Conservation (phyloP, 352 stramenopile genomes). For the Phytophthora melonis region DNA sequence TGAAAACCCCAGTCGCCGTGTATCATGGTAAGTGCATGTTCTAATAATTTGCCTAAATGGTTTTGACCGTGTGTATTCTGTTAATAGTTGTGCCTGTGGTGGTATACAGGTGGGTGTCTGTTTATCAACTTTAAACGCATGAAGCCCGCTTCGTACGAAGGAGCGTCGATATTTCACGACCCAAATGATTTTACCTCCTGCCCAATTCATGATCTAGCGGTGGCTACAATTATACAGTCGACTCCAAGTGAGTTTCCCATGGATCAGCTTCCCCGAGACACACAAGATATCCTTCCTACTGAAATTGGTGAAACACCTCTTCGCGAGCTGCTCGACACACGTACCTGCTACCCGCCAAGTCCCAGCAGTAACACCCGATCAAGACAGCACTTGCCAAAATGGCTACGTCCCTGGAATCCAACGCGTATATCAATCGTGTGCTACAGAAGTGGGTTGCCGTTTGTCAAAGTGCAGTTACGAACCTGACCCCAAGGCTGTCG, state of each 20-base stretch:
- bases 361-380: too few relatives aligned
- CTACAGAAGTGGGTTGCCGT: slow-evolving; percentile 4
- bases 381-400: not conserved
- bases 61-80: not conserved
- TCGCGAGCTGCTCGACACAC: not conserved
- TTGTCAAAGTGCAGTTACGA: not conserved
- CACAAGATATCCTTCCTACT: not conserved
- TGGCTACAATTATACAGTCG: slow-evolving; percentile 11
- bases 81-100: not conserved
- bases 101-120: slow-evolving; percentile 13
- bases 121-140: slow-evolving; percentile 21
- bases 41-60: not conserved
- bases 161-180: slow-evolving; percentile 15
- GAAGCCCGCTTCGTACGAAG: slow-evolving; percentile 12
- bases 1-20: slow-evolving; percentile 1
- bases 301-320: not conserved
- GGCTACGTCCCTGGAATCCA: slow-evolving; percentile 13
- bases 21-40: slow-evolving; percentile 14
- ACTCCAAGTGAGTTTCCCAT: slow-evolving; percentile 10
- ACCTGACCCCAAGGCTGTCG: not conserved
- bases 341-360: too few relatives aligned
- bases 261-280: slow-evolving; percentile 12
- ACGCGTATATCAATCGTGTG: slow-evolving; percentile 13
- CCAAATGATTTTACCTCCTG: not conserved
- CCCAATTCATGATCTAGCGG: slow-evolving; percentile 14